Base-by-base conservation (phyloP, 2,329 filamentous ascomycete species). In the Fusarium mundagurra region DNA sequence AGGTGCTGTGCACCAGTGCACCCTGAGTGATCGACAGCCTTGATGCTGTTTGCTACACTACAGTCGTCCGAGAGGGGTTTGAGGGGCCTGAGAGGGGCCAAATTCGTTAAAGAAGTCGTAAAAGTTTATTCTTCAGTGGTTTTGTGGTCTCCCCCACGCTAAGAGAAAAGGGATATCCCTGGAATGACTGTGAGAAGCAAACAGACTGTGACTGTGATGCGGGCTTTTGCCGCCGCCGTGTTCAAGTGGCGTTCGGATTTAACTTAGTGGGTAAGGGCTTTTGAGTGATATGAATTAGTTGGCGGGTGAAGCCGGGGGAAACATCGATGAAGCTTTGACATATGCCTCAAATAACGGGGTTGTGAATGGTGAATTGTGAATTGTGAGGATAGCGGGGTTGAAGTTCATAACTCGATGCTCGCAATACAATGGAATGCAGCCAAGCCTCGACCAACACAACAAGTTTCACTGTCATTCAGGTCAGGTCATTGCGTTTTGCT, bases 1-100 rank as follows among this genome's bases (percentile, higher is more conserved):
- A 87, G 85, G 69, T 90, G 89, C 76, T 89, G 88, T 78, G 69
- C 76, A 17, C 66, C 66, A 43, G 54, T 64, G 34, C 66, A 77
- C 48, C 55, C 50, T 58, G 63, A 75, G 61, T 73, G 76, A 75
- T 77, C 63, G 65, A 64, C 69, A 39, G 39, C 55, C 47, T 66
- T 31, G 63, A 71, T 47, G 60, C 54, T 58, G 67, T 51, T 61
- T 43, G 57, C 39, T 50, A 60, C 51, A n/a, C 50, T 44, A 58
- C 44, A 31, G 53, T 44, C 48, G 24, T 48, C 45, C n/a, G 34
- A 31, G 63, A 59, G 67, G 70, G 75, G 67, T 43, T 60, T 74
- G 64, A 60, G 64, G 69, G 68, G 62, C n/a, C 50, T 29, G 39
- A 61, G 63, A 66, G 73, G 74, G 69, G 71, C 20, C 47, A 72